Evolutionary conservation across 164 flowering plant genomes (phyloP).

Genomic region (Umbellularia californica): DNA sequence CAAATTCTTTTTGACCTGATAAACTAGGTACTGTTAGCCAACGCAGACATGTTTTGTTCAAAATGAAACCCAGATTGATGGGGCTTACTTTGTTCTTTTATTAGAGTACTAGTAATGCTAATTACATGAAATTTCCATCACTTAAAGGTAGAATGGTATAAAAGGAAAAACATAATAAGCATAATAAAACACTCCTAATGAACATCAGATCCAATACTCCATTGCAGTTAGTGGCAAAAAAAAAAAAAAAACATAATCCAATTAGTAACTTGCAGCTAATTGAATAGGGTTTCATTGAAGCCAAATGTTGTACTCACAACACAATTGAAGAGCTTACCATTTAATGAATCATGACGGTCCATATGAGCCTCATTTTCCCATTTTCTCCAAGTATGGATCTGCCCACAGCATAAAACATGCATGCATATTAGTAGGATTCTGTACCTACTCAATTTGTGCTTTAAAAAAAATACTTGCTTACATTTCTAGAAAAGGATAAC

Average conservation of each 20-base stretch:
- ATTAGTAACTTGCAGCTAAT: neutral
- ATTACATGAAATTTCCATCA: no score
- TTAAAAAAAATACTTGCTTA: neutral
- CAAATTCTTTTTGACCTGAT: no score
- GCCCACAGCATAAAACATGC: conserved; percentile 5
- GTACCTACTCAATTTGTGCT: neutral
- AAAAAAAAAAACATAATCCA: neutral
- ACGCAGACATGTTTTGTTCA: no score
- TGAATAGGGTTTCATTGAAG: neutral
- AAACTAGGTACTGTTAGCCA: no score
- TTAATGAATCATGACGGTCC: conserved; percentile 57
- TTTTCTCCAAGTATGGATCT: conserved; percentile 91
- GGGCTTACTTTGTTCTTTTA: no score
- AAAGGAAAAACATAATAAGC: no score
- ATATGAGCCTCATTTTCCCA: conserved; percentile 95
- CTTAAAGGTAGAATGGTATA: no score
- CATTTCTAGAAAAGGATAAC: neutral
- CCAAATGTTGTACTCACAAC: neutral
- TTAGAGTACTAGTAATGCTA: no score
- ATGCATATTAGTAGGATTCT: neutral
- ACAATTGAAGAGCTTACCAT: conserved; percentile 39
- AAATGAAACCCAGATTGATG: no score
- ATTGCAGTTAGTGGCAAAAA: no score
- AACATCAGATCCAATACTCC: no score
- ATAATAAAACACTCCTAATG: no score